These are phyloP conservation scores for Mrakia hoshinonis DNA, from an alignment of 768 basidiomycete genomes.

Conservation along the genomic window DNA sequence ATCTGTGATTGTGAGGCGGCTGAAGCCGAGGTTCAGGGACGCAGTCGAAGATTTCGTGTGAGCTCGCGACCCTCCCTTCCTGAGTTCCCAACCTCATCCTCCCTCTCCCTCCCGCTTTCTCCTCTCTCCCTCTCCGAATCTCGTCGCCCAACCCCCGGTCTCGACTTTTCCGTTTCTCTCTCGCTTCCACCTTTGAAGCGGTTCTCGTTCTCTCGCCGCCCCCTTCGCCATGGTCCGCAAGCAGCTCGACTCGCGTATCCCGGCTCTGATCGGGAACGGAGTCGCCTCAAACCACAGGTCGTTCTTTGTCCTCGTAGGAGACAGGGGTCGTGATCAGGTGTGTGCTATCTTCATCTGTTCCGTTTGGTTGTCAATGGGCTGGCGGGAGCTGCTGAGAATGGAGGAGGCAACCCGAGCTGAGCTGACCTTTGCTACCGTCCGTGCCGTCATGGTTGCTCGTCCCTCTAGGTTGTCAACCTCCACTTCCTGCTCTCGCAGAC, in stretches of 20 bases:
- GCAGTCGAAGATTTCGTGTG: not conserved
- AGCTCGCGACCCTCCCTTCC: not conserved
- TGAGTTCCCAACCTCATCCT: not conserved
- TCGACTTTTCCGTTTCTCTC: not conserved
- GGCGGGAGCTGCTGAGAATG: not conserved
- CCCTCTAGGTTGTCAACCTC: conserved; percentile 71
- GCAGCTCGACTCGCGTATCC: conserved; percentile 79
- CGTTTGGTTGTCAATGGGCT: not conserved
- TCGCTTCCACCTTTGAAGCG: not conserved
- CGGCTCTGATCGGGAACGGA: conserved; percentile 83
- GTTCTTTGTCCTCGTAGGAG: conserved; percentile 93
- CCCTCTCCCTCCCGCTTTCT: not conserved
- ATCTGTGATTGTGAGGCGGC: not conserved
- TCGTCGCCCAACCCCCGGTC: too few relatives aligned
- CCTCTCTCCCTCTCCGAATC: not conserved
- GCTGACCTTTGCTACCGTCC: not conserved
- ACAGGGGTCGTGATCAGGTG: conserved; percentile 84
- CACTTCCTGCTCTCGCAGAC: conserved; percentile 92
- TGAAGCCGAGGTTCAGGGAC: not conserved
- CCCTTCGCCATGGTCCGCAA: conserved; percentile 34
- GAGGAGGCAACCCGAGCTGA: not conserved
- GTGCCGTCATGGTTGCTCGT: not conserved
- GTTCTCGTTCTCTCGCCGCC: not conserved
- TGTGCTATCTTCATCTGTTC: conserved; percentile 30
- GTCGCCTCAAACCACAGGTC: conserved; percentile 86